Base-by-base conservation (phyloP, 768 basidiomycete genomes). In the Phylloporus arenicola region DNA sequence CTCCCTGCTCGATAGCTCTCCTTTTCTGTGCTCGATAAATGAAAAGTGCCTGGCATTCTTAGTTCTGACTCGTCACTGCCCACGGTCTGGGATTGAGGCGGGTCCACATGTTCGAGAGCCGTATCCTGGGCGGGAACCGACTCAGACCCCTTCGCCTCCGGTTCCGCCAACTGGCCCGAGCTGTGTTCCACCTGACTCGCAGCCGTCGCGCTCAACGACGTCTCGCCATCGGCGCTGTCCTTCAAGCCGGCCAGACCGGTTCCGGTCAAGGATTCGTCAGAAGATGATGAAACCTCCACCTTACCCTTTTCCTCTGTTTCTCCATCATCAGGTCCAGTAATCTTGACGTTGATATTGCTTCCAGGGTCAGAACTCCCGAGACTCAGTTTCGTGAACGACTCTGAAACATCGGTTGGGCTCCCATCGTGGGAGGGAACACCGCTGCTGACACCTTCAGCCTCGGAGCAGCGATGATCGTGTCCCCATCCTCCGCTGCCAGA, bases 41-140 rank as follows among this genome's bases (percentile, higher is more conserved):
- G 69, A 53, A 81, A 80, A 27, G 77, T 76, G 10, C 82, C 81
- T 2, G 81, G 82, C 65, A 83, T 81, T 47, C 45, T 59, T 48
- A 70, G 54, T 31, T 71, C 69, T 19, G 63, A 50, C 24, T 72
- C 69, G 24, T 67, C 60, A 34, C 69, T 63, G 31, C 25, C 27
- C 19, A 43, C 51, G 2, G 38, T 40, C 31, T 52, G 46, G 22
- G 49, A 50, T 10, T 29, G 52, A 37, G 48, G 17, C 2, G 49
- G 43, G n/a, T 43, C 57, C 38, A 31, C 47, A n/a, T 14, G 48
- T 19, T 39, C 45, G n/a, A 29, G 45, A n/a, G 19, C 3, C 22
- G 19, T 12, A 10, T 45, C 22, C 19, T 25, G 34, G 41, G 11
- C 34, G n/a, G 49, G 24, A 50, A 38, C 29, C 1, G 33, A 20